Evolutionary conservation across 306 rosid genomes (phyloP), one percentile per base, ranked within the genome.

Genomic region (Rosa lucieae): DNA sequence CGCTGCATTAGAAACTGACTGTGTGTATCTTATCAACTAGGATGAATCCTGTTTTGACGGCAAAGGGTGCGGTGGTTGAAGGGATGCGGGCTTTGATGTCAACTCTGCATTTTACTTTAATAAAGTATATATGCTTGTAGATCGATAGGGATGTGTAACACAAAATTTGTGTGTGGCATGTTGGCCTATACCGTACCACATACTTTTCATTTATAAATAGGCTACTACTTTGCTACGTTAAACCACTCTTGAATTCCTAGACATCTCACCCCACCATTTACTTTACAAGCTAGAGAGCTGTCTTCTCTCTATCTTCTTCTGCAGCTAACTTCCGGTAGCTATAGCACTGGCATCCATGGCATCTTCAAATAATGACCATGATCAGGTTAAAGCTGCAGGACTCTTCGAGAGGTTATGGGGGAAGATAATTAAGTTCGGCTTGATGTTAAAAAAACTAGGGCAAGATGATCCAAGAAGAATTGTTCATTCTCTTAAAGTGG

Each of bases 401-500:
- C 9, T 39, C 53, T 46, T 46, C 18, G 10, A 49, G 63, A 49
- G 26, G 48, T 26, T 42, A 13, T 6, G 59, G 73, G 51, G 21
- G 4, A 73, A 67, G 35, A 15, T 58, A 5, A 47, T 44, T 29
- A 70, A 42, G 1, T 56, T 48, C 18, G 56, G 56, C 3, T 8
- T 13, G 49, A 66, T 17, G 67, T n/a, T 74, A n/a, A 73, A 78
- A 43, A 74, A 82, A 17, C 47, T 82, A 8, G 85, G 66, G 21
- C 35, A 73, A 37, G 85, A 78, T 23, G 85, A 82, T 56, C 85
- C 79, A 5, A 67, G 79, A 73, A 72, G 66, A 42, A 58, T 78
- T 7, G 40, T 78, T 13, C 85, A 82, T 73, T 67, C 79, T 35
- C 32, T 56, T 8, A 82, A 82, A 82, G 79, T 82, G n/a, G 85